Evolutionary conservation across 345 rosid species (phyloP).

Genomic region (Citrus sp.): DNA sequence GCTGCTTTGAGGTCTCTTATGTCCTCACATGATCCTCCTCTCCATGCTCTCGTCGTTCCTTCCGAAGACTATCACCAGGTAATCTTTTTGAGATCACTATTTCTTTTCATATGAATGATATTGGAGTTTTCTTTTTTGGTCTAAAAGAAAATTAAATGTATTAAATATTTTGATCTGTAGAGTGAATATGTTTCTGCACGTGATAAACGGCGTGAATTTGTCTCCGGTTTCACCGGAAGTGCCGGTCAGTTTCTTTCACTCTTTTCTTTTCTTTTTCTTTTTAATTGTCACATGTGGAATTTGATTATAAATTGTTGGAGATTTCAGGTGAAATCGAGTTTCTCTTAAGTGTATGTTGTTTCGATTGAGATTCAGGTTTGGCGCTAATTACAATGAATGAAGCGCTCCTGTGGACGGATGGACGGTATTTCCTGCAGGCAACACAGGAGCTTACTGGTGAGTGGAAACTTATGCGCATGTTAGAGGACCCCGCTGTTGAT

Average conservation of each 20-base stretch:
- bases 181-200: slow-evolving; percentile 90
- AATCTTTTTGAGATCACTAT: not conserved
- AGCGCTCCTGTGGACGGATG: slow-evolving; percentile 92
- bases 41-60: slow-evolving; percentile 77
- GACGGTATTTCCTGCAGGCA: slow-evolving; percentile 92
- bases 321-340: not conserved
- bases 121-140: not conserved
- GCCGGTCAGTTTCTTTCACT: slow-evolving; percentile 49
- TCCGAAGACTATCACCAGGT: slow-evolving; percentile 98
- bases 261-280: too few relatives aligned
- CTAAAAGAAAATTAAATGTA: not conserved
- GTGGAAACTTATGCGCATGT: slow-evolving; percentile 91
- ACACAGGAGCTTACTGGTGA: slow-evolving; percentile 65
- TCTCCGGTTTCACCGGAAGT: slow-evolving; percentile 91
- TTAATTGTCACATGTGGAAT: not conserved
- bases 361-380: slow-evolving; percentile 52
- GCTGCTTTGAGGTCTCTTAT: slow-evolving; percentile 71
- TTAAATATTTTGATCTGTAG: slow-evolving; percentile 23
- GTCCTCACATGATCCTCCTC: slow-evolving; percentile 94
- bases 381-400: slow-evolving; percentile 70
- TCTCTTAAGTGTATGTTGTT: not conserved
- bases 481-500: slow-evolving; percentile 84
- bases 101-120: not conserved
- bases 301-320: not conserved
- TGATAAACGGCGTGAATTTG: slow-evolving; percentile 84